Evolutionary conservation across 345 rosid genomes (phyloP), one percentile per base, ranked within the genome.

Genomic region (Populus tremula): DNA sequence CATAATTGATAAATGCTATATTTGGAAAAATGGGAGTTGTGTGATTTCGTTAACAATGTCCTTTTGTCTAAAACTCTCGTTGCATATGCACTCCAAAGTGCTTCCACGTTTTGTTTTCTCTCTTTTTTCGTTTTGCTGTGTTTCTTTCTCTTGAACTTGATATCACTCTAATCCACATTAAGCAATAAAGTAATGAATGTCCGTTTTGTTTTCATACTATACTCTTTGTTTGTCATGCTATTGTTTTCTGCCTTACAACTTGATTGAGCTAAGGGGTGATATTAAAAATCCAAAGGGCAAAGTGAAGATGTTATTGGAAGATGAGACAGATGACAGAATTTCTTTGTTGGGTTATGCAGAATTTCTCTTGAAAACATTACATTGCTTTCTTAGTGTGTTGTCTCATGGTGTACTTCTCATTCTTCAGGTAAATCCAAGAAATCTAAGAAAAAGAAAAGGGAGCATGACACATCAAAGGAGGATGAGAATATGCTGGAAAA

Each of bases 391-490:
- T 27, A 13, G 9, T 9, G 70, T 29, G 27, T 49, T 36, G 35
- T 70, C 61, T 66, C 33, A 71, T 70, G 67, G 20, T 69, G 63
- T 47, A 50, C 25, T 50, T 38, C 77, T 33, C 66, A 12, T 68
- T 62, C 73, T 6, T 74, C 73, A 86, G 88, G 76, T 74, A 76
- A 81, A 79, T 76, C 83, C 27, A 77, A 77, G 84, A 88, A 81
- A 84, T 79, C 67, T 43, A 78, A 77, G 82, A 82, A 76, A 82
- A 86, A 81, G 78, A 79, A 76, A 66, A 76, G 66, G 77, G 75
- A 65, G 67, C 76, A 5, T 1, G 68, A 18, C 62, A 41, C 62
- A 10, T 73, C 77, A 43, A 73, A 53, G 41, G 75, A 73, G 21
- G 72, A 70, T 11, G 79, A 71, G 69, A 69, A 25, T 5, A 14